Evolutionary conservation across 2,329 filamentous ascomycete genomes (phyloP).

Genomic region (Trichoderma afroharzianum): DNA sequence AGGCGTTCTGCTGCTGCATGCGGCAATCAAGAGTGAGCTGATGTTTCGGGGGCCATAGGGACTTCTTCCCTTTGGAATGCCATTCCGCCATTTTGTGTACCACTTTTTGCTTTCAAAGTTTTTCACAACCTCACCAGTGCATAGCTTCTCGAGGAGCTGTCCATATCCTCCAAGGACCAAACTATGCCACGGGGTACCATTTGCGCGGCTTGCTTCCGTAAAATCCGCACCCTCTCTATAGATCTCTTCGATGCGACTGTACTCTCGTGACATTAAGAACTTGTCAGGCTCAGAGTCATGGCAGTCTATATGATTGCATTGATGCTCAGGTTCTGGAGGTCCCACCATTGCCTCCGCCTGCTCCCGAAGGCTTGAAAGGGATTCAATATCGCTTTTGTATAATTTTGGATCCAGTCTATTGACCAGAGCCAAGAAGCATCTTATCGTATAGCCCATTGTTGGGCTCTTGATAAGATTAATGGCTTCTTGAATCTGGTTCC

Average conservation of each 20-base stretch:
- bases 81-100: not conserved
- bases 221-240: not conserved
- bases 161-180: not conserved
- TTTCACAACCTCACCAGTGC: not conserved
- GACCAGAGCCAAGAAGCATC: not conserved
- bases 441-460: not conserved
- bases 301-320: not conserved
- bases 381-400: not conserved
- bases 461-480: not conserved
- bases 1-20: conserved; percentile 28
- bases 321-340: not conserved
- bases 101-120: not conserved
- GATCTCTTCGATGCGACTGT: not conserved
- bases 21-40: conserved; percentile 25
- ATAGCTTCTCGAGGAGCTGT: not conserved
- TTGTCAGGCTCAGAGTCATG: not conserved
- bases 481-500: not conserved
- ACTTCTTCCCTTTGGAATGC: not conserved
- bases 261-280: not conserved
- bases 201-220: not conserved
- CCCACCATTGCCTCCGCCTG: not conserved
- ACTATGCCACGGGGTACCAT: not conserved
- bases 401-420: not conserved
- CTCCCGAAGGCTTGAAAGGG: not conserved
- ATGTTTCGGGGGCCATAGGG: conserved; percentile 8